A percentile compares a stretch with the other conserved stretches of the same genome.
Evolutionary conservation across 345 rosid species (phyloP).

Genomic region (Arabis alpina): DNA sequence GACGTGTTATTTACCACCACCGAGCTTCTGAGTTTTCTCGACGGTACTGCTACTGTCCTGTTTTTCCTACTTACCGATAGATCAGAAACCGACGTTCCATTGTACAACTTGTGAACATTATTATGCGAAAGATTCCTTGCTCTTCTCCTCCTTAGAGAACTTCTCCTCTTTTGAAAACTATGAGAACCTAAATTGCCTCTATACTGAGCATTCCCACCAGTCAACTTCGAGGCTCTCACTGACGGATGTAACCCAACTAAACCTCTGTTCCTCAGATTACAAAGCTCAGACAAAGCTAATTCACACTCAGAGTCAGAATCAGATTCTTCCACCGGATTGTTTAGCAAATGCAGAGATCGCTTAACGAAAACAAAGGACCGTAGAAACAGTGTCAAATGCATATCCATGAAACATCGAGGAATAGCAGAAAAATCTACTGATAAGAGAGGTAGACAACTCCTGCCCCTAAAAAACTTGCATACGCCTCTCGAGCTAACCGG

Average conservation of each 20-base stretch:
- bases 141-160: constrained; percentile 69
- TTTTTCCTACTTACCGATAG: constrained; percentile 60
- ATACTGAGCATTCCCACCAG: constrained; percentile 50
- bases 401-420: constrained; percentile 63
- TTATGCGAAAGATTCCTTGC: constrained; percentile 56
- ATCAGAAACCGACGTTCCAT: constrained; percentile 65
- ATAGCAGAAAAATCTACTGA: constrained; percentile 70
- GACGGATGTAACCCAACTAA: constrained; percentile 49
- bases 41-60: constrained; percentile 52
- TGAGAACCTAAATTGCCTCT: constrained; percentile 59
- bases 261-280: constrained; percentile 39
- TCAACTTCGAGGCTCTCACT: constrained; percentile 54
- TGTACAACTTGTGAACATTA: constrained; percentile 50
- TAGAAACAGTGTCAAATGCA: constrained; percentile 52
- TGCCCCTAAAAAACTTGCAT: constrained; percentile 64
- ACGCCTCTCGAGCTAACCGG: constrained; percentile 49
- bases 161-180: constrained; percentile 75
- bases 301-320: constrained; percentile 38
- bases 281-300: constrained; percentile 27
- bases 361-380: constrained; percentile 51
- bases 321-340: constrained; percentile 34
- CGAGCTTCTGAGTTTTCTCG: constrained; percentile 60
- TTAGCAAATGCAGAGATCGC: constrained; percentile 40
- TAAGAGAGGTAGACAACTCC: constrained; percentile 55
- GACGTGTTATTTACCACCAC: constrained; percentile 40